These are phyloP conservation scores for Teunomyces stri DNA, from an alignment of 805 yeast genomes.

Conservation along the genomic window DNA sequence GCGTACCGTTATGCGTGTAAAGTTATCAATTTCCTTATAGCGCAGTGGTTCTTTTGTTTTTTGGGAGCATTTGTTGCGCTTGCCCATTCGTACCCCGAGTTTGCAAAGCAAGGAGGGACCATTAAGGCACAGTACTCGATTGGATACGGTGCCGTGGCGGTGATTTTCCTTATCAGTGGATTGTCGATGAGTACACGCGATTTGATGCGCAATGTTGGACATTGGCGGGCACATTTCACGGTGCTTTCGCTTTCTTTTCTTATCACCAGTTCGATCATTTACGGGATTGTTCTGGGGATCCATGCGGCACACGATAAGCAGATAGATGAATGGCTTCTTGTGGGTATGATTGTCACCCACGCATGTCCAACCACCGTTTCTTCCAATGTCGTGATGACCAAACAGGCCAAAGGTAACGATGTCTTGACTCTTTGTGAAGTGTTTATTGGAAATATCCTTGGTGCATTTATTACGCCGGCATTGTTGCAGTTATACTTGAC, in stretches of 20 bases:
- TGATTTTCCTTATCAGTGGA: constrained; percentile 81
- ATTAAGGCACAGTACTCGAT: constrained; percentile 73
- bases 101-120: constrained; percentile 80
- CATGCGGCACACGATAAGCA: constrained; percentile 49
- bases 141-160: constrained; percentile 82
- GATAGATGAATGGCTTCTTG: constrained; percentile 75
- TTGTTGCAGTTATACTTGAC: constrained; percentile 65
- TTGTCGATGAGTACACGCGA: constrained; percentile 68
- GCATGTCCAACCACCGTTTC: constrained; percentile 91
- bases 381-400: constrained; percentile 90
- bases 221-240: constrained; percentile 83
- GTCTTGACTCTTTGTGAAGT: constrained; percentile 79
- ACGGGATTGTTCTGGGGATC: constrained; percentile 69
- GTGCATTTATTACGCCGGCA: constrained; percentile 88
- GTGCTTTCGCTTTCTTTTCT: constrained; percentile 67
- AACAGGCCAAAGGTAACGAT: constrained; percentile 80
- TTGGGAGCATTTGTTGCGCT: constrained; percentile 72
- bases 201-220: constrained; percentile 57
- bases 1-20: background rate
- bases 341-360: constrained; percentile 79
- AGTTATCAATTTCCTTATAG: constrained; percentile 26
- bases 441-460: constrained; percentile 77
- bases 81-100: constrained; percentile 75
- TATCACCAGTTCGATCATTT: constrained; percentile 67
- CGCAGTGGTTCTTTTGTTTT: constrained; percentile 75